phyloP scores from a whole-genome alignment of 495 filamentous ascomycete genomes.

The Annulohypoxylon maeteangense region DNA sequence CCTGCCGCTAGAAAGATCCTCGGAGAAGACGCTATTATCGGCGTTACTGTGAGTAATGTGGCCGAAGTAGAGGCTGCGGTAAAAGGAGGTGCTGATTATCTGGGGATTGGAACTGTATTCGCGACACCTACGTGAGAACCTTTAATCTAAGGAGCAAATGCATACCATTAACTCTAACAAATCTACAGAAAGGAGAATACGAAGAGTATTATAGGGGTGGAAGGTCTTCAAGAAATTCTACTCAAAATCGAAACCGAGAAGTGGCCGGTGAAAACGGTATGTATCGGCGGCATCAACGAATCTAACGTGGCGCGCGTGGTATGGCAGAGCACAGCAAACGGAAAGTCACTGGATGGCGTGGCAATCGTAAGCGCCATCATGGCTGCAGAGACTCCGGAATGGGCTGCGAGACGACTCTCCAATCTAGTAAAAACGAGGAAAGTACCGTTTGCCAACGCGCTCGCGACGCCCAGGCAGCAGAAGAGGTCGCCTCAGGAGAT shows the following conservation, averaged over 20 bases:
- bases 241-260: constrained; percentile 59
- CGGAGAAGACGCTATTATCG: constrained; percentile 72
- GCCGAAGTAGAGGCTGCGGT: constrained; percentile 75
- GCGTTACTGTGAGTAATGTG: constrained; percentile 75
- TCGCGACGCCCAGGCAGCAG: constrained; percentile 68
- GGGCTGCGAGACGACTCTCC: constrained; percentile 66
- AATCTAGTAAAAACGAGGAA: constrained; percentile 52
- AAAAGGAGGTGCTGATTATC: constrained; percentile 80
- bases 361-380: constrained; percentile 93
- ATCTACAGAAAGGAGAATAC: constrained; percentile 72
- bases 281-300: constrained; percentile 89
- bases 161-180: constrained; percentile 12
- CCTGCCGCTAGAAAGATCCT: constrained; percentile 74
- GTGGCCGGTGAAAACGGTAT: constrained; percentile 66
- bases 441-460: constrained; percentile 71
- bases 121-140: constrained; percentile 77
- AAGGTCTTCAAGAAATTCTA: constrained; percentile 79
- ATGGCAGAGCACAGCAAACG: constrained; percentile 65
- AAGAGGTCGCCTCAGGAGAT: constrained; percentile 63
- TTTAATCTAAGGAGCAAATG: background rate
- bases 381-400: constrained; percentile 70
- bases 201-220: constrained; percentile 82
- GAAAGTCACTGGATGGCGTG: constrained; percentile 75
- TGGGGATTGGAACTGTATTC: constrained; percentile 89
- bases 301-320: constrained; percentile 79